phyloP scores from a whole-genome alignment of 768 basidiomycete genomes.

The Suillus bovinus region DNA sequence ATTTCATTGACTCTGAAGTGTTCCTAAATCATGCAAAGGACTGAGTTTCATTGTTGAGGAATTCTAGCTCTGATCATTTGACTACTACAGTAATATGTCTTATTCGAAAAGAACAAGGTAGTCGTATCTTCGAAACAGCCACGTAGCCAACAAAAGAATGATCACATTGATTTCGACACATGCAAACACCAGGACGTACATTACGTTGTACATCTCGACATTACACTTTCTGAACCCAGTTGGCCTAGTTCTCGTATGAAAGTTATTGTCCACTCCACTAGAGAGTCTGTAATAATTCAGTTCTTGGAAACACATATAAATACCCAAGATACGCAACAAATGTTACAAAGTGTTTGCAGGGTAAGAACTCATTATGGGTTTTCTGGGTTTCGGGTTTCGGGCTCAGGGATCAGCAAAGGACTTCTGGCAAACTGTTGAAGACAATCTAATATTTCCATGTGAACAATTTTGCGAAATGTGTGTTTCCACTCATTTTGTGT shows the following conservation, averaged over 20 bases:
- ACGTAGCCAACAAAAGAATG: background rate
- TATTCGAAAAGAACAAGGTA: background rate
- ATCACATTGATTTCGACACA: background rate
- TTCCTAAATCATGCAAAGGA: too few relatives aligned
- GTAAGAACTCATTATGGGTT: too few relatives aligned
- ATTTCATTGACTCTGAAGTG: too few relatives aligned
- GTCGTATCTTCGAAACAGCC: background rate
- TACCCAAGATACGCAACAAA: conserved; percentile 10
- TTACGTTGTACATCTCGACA: background rate
- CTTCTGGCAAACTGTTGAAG: too few relatives aligned
- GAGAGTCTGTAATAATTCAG: background rate
- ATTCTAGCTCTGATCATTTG: background rate
- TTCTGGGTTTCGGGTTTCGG: too few relatives aligned
- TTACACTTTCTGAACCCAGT: background rate
- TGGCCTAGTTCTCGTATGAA: background rate
- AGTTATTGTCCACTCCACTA: background rate
- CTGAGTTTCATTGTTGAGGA: too few relatives aligned
- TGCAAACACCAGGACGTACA: background rate
- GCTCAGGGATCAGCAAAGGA: too few relatives aligned
- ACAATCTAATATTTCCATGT: too few relatives aligned
- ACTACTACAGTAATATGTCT: background rate
- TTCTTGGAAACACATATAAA: background rate
- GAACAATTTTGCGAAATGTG: too few relatives aligned
- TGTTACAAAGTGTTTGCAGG: conserved; percentile 13
- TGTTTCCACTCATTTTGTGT: too few relatives aligned